Percentiles rank a stretch among this genome's conserved stretches.
Evolutionary conservation across 768 basidiomycete species (phyloP).

Genomic region (Phylloporus sp.): DNA sequence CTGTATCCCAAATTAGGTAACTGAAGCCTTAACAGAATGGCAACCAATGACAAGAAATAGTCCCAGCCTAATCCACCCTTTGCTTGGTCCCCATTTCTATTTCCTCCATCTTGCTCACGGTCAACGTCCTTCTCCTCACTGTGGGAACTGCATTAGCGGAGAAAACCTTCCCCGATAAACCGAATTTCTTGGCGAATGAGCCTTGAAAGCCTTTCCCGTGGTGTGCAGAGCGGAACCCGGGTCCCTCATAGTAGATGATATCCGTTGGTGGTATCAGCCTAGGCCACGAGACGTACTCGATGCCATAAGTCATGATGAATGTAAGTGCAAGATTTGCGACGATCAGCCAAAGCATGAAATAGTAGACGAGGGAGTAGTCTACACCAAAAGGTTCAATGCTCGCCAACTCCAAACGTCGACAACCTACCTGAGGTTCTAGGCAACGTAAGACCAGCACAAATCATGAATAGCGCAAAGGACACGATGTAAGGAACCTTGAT

Average conservation of each 20-base stretch:
- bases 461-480: constrained; percentile 82
- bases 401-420: not conserved
- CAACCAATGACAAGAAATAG: not conserved
- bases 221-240: constrained; percentile 75
- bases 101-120: constrained; percentile 50
- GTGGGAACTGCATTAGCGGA: constrained; percentile 35
- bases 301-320: constrained; percentile 82
- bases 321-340: constrained; percentile 56
- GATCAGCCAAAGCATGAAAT: constrained; percentile 76
- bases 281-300: constrained; percentile 96
- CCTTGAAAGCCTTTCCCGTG: constrained; percentile 70
- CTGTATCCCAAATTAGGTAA: constrained; percentile 9
- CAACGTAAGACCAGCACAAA: constrained; percentile 79
- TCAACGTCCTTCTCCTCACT: constrained; percentile 34
- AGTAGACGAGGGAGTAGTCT: constrained; percentile 86
- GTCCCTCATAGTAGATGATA: constrained; percentile 82
- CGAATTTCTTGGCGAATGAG: constrained; percentile 31
- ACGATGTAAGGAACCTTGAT: constrained; percentile 78
- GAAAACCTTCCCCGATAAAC: constrained; percentile 36
- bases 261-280: constrained; percentile 75
- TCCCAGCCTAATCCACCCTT: constrained; percentile 54
- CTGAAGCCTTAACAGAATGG: not conserved
- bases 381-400: constrained; percentile 5
- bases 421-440: constrained; percentile 82
- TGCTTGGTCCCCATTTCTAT: constrained; percentile 83